Conservation (phyloP, 2,329 filamentous ascomycete genomes). For the Harringtonia aguacate region DNA sequence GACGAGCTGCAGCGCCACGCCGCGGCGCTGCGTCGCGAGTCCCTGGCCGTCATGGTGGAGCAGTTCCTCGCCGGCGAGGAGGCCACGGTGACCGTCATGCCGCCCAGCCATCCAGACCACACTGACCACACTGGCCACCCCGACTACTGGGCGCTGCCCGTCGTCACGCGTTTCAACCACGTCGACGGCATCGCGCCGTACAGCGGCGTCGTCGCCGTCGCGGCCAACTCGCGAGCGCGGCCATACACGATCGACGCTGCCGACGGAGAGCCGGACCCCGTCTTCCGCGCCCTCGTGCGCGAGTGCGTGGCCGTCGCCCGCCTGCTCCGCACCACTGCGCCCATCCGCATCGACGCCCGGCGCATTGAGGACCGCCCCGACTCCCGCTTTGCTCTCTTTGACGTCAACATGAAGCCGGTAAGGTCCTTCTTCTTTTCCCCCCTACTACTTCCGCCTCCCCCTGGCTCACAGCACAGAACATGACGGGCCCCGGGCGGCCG, state of each 20-base stretch:
- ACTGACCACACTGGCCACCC: constrained; percentile 7
- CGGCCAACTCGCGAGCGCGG: constrained; percentile 30
- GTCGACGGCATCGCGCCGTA: constrained; percentile 35
- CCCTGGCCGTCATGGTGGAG: constrained; percentile 30
- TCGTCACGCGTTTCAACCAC: constrained; percentile 37
- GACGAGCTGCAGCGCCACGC: constrained; percentile 23
- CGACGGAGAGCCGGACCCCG: constrained; percentile 18
- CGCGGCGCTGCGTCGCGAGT: constrained; percentile 22
- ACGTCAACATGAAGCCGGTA: constrained; percentile 35
- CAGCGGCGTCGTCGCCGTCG: constrained; percentile 32
- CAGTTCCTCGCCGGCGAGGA: constrained; percentile 37
- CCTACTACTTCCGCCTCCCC: too few relatives aligned
- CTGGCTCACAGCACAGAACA: constrained; percentile 14
- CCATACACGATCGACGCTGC: too few relatives aligned
- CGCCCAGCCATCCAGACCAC: constrained; percentile 28
- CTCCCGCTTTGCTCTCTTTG: constrained; percentile 29
- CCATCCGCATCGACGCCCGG: constrained; percentile 30
- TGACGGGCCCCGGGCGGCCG: constrained; percentile 31
- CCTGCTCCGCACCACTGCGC: constrained; percentile 24
- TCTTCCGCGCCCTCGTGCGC: constrained; percentile 20
- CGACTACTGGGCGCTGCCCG: constrained; percentile 31
- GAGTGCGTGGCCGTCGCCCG: constrained; percentile 26
- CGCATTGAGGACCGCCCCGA: constrained; percentile 16
- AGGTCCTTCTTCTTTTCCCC: constrained; percentile 13
- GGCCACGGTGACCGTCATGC: constrained; percentile 40